Base-by-base conservation (phyloP, 148 eudicot genomes). In the Euryodendron excelsum region DNA sequence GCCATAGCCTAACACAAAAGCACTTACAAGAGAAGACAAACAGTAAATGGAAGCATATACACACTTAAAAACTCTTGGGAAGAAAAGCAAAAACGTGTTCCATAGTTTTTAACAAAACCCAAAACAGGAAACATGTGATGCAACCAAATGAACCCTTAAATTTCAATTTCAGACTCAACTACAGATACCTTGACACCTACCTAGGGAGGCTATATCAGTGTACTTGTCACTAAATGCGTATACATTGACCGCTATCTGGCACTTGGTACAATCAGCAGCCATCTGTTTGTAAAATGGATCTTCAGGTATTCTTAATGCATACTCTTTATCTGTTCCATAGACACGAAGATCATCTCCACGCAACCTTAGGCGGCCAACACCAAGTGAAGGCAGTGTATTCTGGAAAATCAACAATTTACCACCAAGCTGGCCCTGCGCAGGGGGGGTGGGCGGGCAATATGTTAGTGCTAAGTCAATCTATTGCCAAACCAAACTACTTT, bases 211-310 rank as follows among this genome's bases (percentile, higher is more conserved):
- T 81, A 91, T 86, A 80, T 95, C 98, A 50, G 91, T 90, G 85
- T 92, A 95, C 83, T 95, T 95, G 84, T 95, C 98, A 82, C 98
- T 92, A 84, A 92, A 90, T 66, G 98, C 98, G 85, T 92, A 95
- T 14, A 92, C 82, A 73, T 95, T 91, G 36, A 93, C 94, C 52
- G 91, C 92, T 82, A 95, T 91, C 91, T 95, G 97, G 80, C 77
- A 90, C 87, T 95, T 95, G 13, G 97, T 89, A 71, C 89, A 89
- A 85, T 95, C 97, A 79, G 96, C 98, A 80, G 98, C 98, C 97
- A 91, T 92, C 84, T 92, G 98, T 85, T 95, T 95, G 86, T 95
- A 95, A 80, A 95, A 95, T 62, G 97, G 90, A 90, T 96, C 98
- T 80, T 96, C 99, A 37, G 99, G 88, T 47, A 92, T 80, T 85